These are phyloP conservation scores for Astragalus membranaceus DNA, from an alignment of 306 rosid species.

Conservation along the genomic window DNA sequence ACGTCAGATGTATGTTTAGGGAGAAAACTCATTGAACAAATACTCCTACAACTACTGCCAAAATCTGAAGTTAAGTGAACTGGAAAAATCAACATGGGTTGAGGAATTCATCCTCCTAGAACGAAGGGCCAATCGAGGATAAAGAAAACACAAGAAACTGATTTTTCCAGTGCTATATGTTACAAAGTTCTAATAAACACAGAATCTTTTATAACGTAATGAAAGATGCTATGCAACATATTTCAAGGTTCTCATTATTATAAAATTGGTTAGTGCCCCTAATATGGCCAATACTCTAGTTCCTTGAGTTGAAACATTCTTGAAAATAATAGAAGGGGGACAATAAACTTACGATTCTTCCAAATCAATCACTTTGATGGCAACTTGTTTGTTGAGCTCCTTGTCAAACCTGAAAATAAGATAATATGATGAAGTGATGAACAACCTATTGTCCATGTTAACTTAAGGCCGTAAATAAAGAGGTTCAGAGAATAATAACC, in stretches of 20 bases:
- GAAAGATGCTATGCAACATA: neutral
- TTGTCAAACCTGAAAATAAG: constrained; percentile 75
- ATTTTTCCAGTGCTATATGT: neutral
- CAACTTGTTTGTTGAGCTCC: constrained; percentile 86
- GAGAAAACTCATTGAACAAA: neutral
- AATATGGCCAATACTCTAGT: neutral
- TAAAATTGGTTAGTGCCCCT: neutral
- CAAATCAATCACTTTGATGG: constrained; percentile 96
- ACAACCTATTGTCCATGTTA: constrained; percentile 10
- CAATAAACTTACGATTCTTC: constrained; percentile 86
- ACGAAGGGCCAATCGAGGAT: neutral
- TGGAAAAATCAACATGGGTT: neutral
- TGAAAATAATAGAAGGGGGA: neutral
- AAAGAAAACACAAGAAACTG: neutral
- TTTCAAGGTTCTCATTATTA: neutral
- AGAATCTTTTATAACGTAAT: neutral
- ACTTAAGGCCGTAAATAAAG: constrained; percentile 13
- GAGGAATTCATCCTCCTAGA: neutral
- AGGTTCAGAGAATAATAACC: neutral
- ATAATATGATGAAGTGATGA: constrained; percentile 5
- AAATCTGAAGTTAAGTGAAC: neutral
- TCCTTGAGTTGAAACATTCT: neutral
- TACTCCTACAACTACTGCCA: neutral
- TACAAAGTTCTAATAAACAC: neutral
- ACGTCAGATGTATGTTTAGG: neutral